Evolutionary conservation across 1,284 basidiomycete species (phyloP), one percentile per base, ranked within the genome.

Genomic region (Irpex sp.): DNA sequence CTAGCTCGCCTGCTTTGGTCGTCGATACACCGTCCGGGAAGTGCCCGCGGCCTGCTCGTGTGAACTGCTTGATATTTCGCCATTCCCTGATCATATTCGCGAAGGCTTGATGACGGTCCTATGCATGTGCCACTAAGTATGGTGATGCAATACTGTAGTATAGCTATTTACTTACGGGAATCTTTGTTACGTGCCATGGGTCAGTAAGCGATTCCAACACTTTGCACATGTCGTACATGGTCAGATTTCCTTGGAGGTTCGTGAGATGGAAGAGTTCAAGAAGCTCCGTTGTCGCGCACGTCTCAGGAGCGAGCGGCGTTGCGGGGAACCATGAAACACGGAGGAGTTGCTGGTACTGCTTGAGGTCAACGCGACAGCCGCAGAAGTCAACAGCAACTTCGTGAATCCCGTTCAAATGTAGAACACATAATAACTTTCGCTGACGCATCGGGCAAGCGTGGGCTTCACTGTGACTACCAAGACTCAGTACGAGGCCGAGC

Each of bases 1-100:
- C 71, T 10, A 69, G 61, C 18, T 61, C 62, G 1, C 73, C 73
- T 0, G 47, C 49, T 5, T 49, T 19, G 0, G 69, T 71, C 0
- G 47, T 61, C 0, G 12, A 37, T 7, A 68, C 57, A 0, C 68
- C 69, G 3, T 49, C 45, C 1, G 65, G 60, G 33, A 61, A 58
- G 55, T 71, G 65, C 0, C 65, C 67, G 0, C 67, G 64, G 0
- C 68, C 71, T 2, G 57, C 61, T 0, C 65, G 42, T 49, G 70
- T 70, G 4, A 69, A 56, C 48, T 64, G 57, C 42, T 68, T 68
- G 3, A 67, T 62, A 47, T 66, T 63, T 0, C 62, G 55, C 65
- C 65, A 69, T 48, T 66, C 57, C 2, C 66, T 62, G 1, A 66
- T 58, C 42, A 68, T 61, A 0, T 61, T 58, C 54, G 64, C 58